phyloP scores from a whole-genome alignment of 2,329 filamentous ascomycete genomes.

The Exophiala bonariae region DNA sequence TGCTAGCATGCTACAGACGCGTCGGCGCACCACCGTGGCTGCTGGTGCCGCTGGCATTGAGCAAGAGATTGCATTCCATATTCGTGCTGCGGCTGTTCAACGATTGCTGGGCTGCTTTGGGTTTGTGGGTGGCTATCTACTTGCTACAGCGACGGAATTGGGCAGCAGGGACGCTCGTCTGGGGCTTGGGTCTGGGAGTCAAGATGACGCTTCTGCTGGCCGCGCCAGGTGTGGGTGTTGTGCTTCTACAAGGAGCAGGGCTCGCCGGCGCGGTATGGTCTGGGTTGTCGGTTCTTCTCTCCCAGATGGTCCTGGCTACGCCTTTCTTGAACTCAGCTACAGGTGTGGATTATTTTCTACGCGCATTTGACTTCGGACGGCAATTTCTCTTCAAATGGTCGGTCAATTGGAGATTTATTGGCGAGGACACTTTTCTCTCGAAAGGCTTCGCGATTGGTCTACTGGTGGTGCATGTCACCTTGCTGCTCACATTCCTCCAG shows the following conservation, averaged over 20 bases:
- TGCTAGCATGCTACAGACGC: conserved; percentile 73
- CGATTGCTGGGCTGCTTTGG: conserved; percentile 83
- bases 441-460: conserved; percentile 67
- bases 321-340: conserved; percentile 13
- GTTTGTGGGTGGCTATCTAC: conserved; percentile 79
- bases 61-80: conserved; percentile 90
- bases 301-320: conserved; percentile 62
- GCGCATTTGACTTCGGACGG: conserved; percentile 87
- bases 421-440: conserved; percentile 76
- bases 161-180: conserved; percentile 70
- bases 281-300: conserved; percentile 69
- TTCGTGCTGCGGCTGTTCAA: conserved; percentile 94
- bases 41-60: conserved; percentile 80
- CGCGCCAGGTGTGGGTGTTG: conserved; percentile 74
- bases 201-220: conserved; percentile 91
- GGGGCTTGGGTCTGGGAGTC: conserved; percentile 78
- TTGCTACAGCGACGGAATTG: conserved; percentile 73
- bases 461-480: conserved; percentile 62
- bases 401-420: conserved; percentile 97
- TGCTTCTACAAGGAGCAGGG: conserved; percentile 74
- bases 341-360: conserved; percentile 66
- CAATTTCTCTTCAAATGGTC: conserved; percentile 98
- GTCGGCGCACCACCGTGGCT: conserved; percentile 71
- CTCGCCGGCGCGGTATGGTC: conserved; percentile 65
- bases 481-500: conserved; percentile 67